These are phyloP conservation scores for Trichophyton schoenleinii DNA, from an alignment of 2,329 filamentous ascomycete species.

Conservation along the genomic window DNA sequence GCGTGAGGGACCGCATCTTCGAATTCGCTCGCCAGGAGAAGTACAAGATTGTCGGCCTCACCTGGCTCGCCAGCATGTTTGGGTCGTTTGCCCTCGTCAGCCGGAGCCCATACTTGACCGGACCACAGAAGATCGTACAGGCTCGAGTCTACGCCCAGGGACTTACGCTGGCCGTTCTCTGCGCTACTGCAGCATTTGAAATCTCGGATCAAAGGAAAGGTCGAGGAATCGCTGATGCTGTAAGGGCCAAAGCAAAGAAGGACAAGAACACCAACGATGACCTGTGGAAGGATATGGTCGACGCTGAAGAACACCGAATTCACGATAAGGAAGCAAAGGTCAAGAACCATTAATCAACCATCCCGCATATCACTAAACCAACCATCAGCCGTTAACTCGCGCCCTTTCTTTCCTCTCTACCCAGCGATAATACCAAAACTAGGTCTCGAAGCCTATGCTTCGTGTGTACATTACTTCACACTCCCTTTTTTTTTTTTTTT, in stretches of 20 bases:
- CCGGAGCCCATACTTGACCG: slow-evolving; percentile 61
- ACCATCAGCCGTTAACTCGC: neutral
- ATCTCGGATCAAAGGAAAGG: slow-evolving; percentile 63
- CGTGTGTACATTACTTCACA: neutral
- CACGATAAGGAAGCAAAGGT: slow-evolving; percentile 19
- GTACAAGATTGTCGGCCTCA: slow-evolving; percentile 71
- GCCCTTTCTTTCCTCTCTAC: neutral
- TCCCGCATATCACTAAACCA: neutral
- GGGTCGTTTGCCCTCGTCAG: slow-evolving; percentile 62
- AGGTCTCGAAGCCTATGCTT: neutral
- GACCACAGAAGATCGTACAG: slow-evolving; percentile 80
- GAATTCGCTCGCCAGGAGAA: slow-evolving; percentile 68
- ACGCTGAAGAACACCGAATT: slow-evolving; percentile 35
- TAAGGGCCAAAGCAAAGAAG: slow-evolving; percentile 54
- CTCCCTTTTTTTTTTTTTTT: too few relatives aligned
- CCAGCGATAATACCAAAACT: neutral
- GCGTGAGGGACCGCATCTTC: slow-evolving; percentile 47
- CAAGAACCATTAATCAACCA: neutral
- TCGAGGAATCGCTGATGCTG: slow-evolving; percentile 31
- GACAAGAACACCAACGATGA: slow-evolving; percentile 82
- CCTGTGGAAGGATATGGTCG: slow-evolving; percentile 60
- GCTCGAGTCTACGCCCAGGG: slow-evolving; percentile 90
- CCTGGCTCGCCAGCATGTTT: slow-evolving; percentile 72
- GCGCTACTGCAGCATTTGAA: slow-evolving; percentile 75
- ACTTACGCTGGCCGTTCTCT: slow-evolving; percentile 69